Evolutionary conservation across 2,329 filamentous ascomycete genomes (phyloP).

Genomic region (Cyanodermella asteris): DNA sequence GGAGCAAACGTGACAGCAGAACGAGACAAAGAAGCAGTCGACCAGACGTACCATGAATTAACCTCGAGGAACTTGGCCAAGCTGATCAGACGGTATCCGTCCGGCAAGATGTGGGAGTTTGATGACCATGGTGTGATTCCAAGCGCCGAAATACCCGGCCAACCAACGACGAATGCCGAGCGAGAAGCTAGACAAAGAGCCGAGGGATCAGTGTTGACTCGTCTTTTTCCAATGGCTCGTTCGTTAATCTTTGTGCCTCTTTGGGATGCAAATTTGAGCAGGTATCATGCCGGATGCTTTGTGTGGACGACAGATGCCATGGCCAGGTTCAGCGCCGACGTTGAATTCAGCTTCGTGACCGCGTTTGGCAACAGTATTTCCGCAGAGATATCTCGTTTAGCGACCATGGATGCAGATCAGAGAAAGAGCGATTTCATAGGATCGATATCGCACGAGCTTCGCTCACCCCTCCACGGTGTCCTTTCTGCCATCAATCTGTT

Average conservation of each 20-base stretch:
- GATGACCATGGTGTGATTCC: constrained; percentile 22
- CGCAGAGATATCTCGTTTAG: constrained; percentile 18
- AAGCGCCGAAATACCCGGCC: too few relatives aligned
- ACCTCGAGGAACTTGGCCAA: too few relatives aligned
- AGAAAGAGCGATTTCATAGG: constrained; percentile 31
- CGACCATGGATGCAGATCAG: constrained; percentile 19
- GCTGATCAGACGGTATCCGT: constrained; percentile 24
- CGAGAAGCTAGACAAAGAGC: constrained; percentile 8
- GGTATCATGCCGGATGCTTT: constrained; percentile 25
- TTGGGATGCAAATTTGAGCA: constrained; percentile 25
- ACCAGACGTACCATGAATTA: too few relatives aligned
- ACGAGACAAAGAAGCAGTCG: too few relatives aligned
- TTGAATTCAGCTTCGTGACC: constrained; percentile 18
- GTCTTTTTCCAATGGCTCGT: constrained; percentile 21
- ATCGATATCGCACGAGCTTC: constrained; percentile 29
- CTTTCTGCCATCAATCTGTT: constrained; percentile 29
- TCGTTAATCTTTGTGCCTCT: constrained; percentile 29
- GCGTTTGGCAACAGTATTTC: constrained; percentile 22
- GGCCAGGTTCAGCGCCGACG: constrained; percentile 14
- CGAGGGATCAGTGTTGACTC: constrained; percentile 19
- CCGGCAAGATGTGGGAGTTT: constrained; percentile 27
- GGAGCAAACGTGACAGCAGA: too few relatives aligned
- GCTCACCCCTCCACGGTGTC: constrained; percentile 25
- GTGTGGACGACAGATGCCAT: constrained; percentile 19
- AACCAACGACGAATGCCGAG: constrained; percentile 19